Evolutionary conservation across 345 rosid species (phyloP), one percentile per base, ranked within the genome.

Genomic region (Gossypium bickii): DNA sequence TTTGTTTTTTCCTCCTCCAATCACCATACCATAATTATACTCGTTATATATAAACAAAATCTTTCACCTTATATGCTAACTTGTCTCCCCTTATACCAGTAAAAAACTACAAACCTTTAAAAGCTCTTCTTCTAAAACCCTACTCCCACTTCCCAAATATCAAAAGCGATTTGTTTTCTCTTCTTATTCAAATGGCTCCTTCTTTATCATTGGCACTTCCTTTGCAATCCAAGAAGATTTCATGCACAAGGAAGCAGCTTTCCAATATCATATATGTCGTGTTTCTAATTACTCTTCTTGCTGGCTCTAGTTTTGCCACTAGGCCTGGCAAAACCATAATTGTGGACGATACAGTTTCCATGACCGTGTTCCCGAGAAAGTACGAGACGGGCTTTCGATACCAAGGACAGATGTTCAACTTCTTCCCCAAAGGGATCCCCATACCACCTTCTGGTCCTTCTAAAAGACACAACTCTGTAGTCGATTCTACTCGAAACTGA

Each of bases 401-500:
- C 67, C 41, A 79, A 70, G 89, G 71, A 43, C 83, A 68, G 79
- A 63, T 84, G 65, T 89, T 89, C 86, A 86, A 86, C 82, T 94
- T 78, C 88, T 80, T 94, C 56, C 98, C 97, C 7, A 92, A 92
- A 79, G 92, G 92, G 1, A 77, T 77, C 7, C 82, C 87, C 2
- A 71, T 92, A 56, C 97, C 97, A 15, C 97, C 97, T 71, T 94
- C 97, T 17, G 97, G 70, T 60, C 98, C 97, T 4, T 94, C 98
- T 16, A 88, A 85, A 79, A 79, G 89, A 69, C 97, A 92, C 87
- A 94, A 94, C 82, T 78, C 83, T 7, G 60, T 76, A 11, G 76
- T 77, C 29, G 79, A 85, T 63, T 84, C 86, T 60, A 70, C 89
- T 69, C 78, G 58, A 17, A 78, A 81, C 34, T 86, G 80, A 85